Evolutionary conservation across 441 rosid species (phyloP).

Genomic region (Geranium incanum): DNA sequence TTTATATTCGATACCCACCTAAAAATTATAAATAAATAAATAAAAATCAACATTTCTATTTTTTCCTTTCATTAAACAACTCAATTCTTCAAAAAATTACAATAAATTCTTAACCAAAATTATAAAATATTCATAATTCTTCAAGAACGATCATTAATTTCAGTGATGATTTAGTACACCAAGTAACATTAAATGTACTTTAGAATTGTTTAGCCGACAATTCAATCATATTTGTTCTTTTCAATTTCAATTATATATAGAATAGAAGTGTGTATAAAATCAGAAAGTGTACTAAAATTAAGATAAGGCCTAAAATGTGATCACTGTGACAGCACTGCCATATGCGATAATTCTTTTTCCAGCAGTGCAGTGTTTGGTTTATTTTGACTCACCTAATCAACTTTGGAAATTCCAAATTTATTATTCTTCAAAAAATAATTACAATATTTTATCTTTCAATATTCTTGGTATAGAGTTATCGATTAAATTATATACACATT

Average conservation of each 20-base stretch:
- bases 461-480: background rate
- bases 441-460: background rate
- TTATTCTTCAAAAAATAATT: no score
- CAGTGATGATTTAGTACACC: background rate
- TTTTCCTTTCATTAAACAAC: no score
- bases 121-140: no score
- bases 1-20: no score
- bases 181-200: background rate
- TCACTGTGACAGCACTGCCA: background rate
- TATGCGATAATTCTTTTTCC: background rate
- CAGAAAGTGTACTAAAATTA: background rate
- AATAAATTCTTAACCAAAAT: no score
- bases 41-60: no score
- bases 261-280: background rate
- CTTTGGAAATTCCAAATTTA: background rate
- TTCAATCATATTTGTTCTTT: background rate
- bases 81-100: no score
- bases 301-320: background rate
- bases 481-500: background rate
- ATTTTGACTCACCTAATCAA: background rate
- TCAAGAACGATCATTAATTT: no score
- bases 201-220: background rate
- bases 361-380: background rate
- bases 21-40: no score
- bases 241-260: background rate